These are phyloP conservation scores for Monilinia aucupariae DNA, from an alignment of 2,329 filamentous ascomycete species.

Conservation along the genomic window DNA sequence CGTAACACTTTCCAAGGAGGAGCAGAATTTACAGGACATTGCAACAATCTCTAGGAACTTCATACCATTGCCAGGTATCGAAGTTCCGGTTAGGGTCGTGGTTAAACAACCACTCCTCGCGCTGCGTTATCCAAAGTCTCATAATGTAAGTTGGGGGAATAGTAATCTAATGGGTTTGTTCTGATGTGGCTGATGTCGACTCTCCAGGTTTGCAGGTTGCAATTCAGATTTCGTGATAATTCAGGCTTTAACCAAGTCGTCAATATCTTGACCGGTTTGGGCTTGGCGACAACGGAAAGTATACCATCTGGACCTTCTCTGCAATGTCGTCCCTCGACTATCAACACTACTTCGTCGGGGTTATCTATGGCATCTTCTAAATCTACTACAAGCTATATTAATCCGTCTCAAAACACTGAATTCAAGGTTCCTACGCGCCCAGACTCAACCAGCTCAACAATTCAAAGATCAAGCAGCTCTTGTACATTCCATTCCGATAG, in stretches of 20 bases:
- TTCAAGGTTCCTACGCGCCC: conserved; percentile 26
- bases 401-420: conserved; percentile 11
- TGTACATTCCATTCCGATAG: conserved; percentile 1
- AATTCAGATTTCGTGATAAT: conserved; percentile 40
- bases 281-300: conserved; percentile 31
- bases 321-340: conserved; percentile 6
- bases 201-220: conserved; percentile 39
- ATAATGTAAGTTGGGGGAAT: conserved; percentile 25
- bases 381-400: neutral
- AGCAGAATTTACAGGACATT: conserved; percentile 31
- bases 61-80: conserved; percentile 21
- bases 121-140: conserved; percentile 34
- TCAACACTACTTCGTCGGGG: neutral
- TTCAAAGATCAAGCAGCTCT: conserved; percentile 9
- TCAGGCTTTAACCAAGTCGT: conserved; percentile 34
- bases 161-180: neutral
- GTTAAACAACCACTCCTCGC: conserved; percentile 35
- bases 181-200: neutral
- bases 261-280: conserved; percentile 34
- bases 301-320: conserved; percentile 9
- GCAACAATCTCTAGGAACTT: conserved; percentile 21
- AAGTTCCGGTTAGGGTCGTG: conserved; percentile 34
- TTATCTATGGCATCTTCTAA: neutral
- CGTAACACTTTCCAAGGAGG: conserved; percentile 27
- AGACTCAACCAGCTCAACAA: conserved; percentile 16